Evolutionary conservation across 1,284 basidiomycete species (phyloP).

Genomic region (Fomitopsis schrenkii): DNA sequence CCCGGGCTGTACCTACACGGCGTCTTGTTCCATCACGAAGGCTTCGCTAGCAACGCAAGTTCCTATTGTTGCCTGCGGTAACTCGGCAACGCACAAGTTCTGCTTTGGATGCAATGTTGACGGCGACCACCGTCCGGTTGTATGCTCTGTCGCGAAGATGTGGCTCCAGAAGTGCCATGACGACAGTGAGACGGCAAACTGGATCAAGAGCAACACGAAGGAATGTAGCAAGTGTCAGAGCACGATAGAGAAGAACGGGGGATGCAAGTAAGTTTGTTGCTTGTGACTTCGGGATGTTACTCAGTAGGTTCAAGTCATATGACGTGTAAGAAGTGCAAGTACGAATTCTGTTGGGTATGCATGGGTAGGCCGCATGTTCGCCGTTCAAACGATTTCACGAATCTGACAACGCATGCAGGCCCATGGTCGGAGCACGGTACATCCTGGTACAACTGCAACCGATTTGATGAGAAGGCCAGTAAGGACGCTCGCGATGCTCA

Average conservation of each 20-base stretch:
- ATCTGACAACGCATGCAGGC: constrained; percentile 47
- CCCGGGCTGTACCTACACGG: constrained; percentile 81
- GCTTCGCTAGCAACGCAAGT: constrained; percentile 77
- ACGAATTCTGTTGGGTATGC: constrained; percentile 83
- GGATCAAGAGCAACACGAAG: constrained; percentile 99
- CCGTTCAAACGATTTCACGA: constrained; percentile 36
- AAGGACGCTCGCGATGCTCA: constrained; percentile 88
- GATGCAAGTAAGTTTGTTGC: constrained; percentile 82
- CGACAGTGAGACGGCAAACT: constrained; percentile 98
- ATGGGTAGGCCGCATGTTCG: constrained; percentile 46
- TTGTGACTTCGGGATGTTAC: constrained; percentile 5
- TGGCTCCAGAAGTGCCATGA: constrained; percentile 98
- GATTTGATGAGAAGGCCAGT: constrained; percentile 92
- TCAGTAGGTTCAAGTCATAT: constrained; percentile 67
- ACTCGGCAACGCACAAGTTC: constrained; percentile 64
- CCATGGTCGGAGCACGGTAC: constrained; percentile 98
- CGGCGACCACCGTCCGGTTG: constrained; percentile 86
- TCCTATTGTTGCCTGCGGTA: constrained; percentile 85
- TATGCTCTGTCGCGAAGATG: constrained; percentile 85
- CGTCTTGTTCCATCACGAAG: constrained; percentile 81
- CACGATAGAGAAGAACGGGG: constrained; percentile 99
- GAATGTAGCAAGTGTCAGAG: constrained; percentile 94
- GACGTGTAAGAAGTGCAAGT: constrained; percentile 99
- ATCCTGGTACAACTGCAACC: constrained; percentile 97
- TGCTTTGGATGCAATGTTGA: constrained; percentile 90